phyloP scores from a whole-genome alignment of 2,329 filamentous ascomycete genomes.

The Beauveria caledonica region DNA sequence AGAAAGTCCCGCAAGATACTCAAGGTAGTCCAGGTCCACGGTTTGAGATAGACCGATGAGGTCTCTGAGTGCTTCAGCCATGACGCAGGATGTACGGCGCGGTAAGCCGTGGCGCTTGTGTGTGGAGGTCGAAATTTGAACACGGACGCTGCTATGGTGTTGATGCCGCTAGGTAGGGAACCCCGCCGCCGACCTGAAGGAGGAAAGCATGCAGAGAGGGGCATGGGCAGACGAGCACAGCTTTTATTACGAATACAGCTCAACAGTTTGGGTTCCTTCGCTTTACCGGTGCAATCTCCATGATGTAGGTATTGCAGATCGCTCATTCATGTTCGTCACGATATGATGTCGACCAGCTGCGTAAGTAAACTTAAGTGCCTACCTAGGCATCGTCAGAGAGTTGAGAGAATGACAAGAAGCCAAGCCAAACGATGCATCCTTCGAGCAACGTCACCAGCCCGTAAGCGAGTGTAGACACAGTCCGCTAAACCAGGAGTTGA shows the following conservation, averaged over 20 bases:
- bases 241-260: too few relatives aligned
- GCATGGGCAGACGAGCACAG: not conserved
- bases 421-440: not conserved
- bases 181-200: not conserved
- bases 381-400: not conserved
- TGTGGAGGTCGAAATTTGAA: not conserved
- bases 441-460: not conserved
- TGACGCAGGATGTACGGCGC: conserved; percentile 11
- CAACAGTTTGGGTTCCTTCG: too few relatives aligned
- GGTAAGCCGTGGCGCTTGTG: not conserved
- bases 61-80: conserved; percentile 31
- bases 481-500: not conserved
- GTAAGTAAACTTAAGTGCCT: not conserved
- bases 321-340: too few relatives aligned
- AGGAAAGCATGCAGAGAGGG: not conserved
- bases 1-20: conserved; percentile 67
- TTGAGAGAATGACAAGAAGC: too few relatives aligned
- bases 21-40: conserved; percentile 62
- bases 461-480: not conserved
- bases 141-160: not conserved
- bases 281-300: too few relatives aligned
- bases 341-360: not conserved
- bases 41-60: conserved; percentile 35
- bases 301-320: too few relatives aligned
- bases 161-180: not conserved